Percentiles rank a stretch among this genome's conserved stretches.
Conservation (phyloP, 2,329 filamentous ascomycete genomes). For the Diaporthe capsici region DNA sequence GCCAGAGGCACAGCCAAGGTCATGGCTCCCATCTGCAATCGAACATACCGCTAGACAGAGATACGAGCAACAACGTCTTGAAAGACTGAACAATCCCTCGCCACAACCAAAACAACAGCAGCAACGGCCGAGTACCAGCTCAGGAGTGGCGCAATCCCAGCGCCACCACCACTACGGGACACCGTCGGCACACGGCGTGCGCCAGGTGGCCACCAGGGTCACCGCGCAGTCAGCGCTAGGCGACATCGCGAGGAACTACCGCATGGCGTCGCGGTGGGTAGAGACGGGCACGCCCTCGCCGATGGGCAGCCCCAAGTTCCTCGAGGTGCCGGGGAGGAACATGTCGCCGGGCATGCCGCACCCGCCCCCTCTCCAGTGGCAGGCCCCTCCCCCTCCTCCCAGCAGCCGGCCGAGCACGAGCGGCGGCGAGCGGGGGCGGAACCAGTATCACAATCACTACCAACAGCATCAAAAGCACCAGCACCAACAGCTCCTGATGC, state of each 20-base stretch:
- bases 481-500: conserved; percentile 14
- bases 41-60: conserved; percentile 47
- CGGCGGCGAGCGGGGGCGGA: conserved; percentile 32
- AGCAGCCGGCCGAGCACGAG: conserved; percentile 36
- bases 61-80: conserved; percentile 30
- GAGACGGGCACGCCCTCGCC: conserved; percentile 4
- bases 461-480: conserved; percentile 6
- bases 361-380: conserved; percentile 22
- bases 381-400: conserved; percentile 1
- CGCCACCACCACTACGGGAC: conserved; percentile 15
- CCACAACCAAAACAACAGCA: conserved; percentile 21
- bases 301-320: conserved; percentile 26
- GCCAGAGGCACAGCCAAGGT: conserved; percentile 42
- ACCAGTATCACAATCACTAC: not conserved
- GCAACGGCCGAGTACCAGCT: conserved; percentile 36
- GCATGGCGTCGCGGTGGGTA: conserved; percentile 38
- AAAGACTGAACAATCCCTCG: not conserved
- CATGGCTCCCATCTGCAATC: conserved; percentile 56
- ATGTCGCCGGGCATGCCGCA: conserved; percentile 23
- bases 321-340: conserved; percentile 30
- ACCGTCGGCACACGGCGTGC: conserved; percentile 3
- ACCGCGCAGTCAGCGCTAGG: conserved; percentile 17
- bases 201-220: conserved; percentile 5
- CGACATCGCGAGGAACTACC: conserved; percentile 34
- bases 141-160: conserved; percentile 23